Evolutionary conservation across 805 yeast genomes (phyloP).

Genomic region (Candida multigemmis): DNA sequence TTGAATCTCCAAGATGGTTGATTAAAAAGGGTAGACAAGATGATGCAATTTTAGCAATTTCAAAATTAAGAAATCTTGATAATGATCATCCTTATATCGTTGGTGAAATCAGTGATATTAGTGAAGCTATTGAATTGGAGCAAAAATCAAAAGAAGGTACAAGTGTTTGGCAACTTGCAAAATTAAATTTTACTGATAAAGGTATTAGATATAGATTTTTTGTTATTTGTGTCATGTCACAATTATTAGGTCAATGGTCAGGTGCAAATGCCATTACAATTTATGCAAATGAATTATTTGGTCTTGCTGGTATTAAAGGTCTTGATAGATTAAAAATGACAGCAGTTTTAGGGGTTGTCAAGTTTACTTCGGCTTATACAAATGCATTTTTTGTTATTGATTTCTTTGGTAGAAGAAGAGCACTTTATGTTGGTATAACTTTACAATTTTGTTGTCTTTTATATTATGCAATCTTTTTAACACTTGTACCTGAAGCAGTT

Average conservation of each 20-base stretch:
- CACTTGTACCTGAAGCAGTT: conserved; percentile 34
- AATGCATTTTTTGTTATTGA: conserved; percentile 46
- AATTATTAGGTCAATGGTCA: conserved; percentile 45
- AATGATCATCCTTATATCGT: conserved; percentile 38
- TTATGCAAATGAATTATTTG: conserved; percentile 42
- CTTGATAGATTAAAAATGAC: conserved; percentile 35
- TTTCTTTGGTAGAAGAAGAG: conserved; percentile 38
- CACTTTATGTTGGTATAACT: conserved; percentile 37
- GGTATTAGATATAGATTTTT: conserved; percentile 37
- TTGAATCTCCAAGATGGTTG: conserved; percentile 45
- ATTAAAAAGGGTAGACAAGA: conserved; percentile 30
- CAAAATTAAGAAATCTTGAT: conserved; percentile 34
- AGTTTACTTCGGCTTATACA: conserved; percentile 36
- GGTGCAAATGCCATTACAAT: conserved; percentile 47
- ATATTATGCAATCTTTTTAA: conserved; percentile 38
- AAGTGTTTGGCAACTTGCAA: no score
- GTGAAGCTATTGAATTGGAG: conserved; percentile 28
- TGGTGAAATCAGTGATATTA: conserved; percentile 40
- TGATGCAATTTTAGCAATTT: conserved; percentile 24
- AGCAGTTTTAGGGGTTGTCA: conserved; percentile 42
- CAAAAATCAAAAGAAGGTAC: conserved; percentile 5
- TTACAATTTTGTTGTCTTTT: conserved; percentile 34
- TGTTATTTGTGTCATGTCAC: conserved; percentile 28
- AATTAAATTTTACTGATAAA: conserved; percentile 10
- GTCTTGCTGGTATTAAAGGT: conserved; percentile 34